These are phyloP conservation scores for Rhynchospora breviuscula DNA, from an alignment of 176 grass and related monocot genomes.

Conservation along the genomic window DNA sequence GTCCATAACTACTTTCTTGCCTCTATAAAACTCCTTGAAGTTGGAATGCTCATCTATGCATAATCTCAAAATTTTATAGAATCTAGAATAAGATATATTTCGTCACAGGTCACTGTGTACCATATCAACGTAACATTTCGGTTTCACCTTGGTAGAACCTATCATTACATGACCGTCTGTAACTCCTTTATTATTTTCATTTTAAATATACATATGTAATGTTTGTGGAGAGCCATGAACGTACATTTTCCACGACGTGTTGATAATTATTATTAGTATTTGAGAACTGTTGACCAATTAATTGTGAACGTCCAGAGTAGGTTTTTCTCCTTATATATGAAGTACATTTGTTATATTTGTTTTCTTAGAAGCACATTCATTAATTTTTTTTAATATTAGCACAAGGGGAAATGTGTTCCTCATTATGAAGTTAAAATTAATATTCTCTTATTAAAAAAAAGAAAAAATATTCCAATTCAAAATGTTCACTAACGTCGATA, in stretches of 20 bases:
- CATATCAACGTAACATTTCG: neutral
- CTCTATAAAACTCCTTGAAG: neutral
- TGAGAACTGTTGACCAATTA: no score
- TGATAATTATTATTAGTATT: neutral
- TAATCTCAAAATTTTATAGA: neutral
- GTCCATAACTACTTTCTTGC: neutral
- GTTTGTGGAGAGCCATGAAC: slow-evolving; percentile 17
- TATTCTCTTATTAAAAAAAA: neutral
- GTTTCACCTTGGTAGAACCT: neutral
- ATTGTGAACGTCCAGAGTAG: no score
- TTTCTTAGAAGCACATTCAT: neutral
- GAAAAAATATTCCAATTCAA: neutral
- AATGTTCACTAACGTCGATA: neutral
- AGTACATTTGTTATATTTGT: neutral
- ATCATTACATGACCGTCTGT: neutral
- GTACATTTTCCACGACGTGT: slow-evolving; percentile 10
- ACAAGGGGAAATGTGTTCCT: neutral
- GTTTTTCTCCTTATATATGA: neutral
- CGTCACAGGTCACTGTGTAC: neutral
- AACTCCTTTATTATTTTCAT: neutral
- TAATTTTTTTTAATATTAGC: neutral
- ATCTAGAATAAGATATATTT: neutral
- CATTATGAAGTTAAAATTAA: neutral
- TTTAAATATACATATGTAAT: neutral
- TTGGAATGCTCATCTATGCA: neutral